A percentile compares a stretch with the other conserved stretches of the same genome.
phyloP scores from a whole-genome alignment of 805 yeast genomes.

The Lipomyces mesembrius region DNA sequence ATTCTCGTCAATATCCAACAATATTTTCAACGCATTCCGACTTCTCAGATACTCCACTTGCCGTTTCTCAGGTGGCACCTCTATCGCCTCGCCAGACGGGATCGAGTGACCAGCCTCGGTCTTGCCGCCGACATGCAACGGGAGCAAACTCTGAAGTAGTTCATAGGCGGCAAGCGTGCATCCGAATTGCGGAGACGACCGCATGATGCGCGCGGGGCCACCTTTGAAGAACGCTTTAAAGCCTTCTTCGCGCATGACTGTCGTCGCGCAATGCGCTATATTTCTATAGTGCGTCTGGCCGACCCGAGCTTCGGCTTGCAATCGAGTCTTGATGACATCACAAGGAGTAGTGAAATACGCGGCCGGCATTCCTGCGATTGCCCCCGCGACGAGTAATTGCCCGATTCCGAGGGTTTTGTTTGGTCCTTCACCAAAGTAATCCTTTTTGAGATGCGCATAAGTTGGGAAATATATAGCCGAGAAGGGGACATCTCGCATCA shows the following conservation, averaged over 20 bases:
- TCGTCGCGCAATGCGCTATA: conserved; percentile 72
- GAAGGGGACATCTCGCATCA: conserved; percentile 93
- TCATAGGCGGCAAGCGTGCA: conserved; percentile 98
- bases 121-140: conserved; percentile 55
- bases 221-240: conserved; percentile 90
- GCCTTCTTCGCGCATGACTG: conserved; percentile 83
- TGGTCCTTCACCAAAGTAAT: conserved; percentile 82
- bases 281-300: conserved; percentile 81
- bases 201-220: conserved; percentile 88
- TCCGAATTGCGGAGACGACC: conserved; percentile 98
- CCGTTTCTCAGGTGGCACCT: conserved; percentile 35
- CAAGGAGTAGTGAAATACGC: conserved; percentile 96
- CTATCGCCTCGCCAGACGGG: conserved; percentile 44
- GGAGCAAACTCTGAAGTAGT: conserved; percentile 76
- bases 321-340: conserved; percentile 93
- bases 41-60: conserved; percentile 49
- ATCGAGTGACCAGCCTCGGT: conserved; percentile 53
- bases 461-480: conserved; percentile 97
- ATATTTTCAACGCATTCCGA: conserved; percentile 50
- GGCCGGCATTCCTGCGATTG: conserved; percentile 96
- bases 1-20: conserved; percentile 53
- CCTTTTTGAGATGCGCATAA: conserved; percentile 87
- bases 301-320: conserved; percentile 78
- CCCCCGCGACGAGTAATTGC: conserved; percentile 87
- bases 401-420: conserved; percentile 70